Percentiles rank a stretch among this genome's conserved stretches.
These are phyloP conservation scores for Thalassiosira livingstoniorum DNA, from an alignment of 352 stramenopile species.

Conservation along the genomic window DNA sequence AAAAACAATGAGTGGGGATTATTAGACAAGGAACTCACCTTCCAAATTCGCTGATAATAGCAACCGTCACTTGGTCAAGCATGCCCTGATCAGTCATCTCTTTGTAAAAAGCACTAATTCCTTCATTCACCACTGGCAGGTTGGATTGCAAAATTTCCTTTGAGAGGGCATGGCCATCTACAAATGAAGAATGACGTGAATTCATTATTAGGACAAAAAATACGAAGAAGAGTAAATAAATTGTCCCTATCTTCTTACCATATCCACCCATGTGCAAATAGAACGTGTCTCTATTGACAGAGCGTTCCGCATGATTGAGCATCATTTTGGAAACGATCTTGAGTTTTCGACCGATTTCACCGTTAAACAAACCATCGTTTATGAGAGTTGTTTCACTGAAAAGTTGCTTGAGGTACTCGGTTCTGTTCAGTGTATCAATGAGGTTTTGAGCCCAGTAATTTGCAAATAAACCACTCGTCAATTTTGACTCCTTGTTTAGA, in stretches of 20 bases:
- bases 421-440: slow-evolving; percentile 40
- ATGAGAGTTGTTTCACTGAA: slow-evolving; percentile 9
- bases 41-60: slow-evolving; percentile 68
- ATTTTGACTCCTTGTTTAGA: slow-evolving; percentile 35
- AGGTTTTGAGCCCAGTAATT: slow-evolving; percentile 60
- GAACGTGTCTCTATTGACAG: slow-evolving; percentile 51
- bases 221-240: slow-evolving; percentile 4
- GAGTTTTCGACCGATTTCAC: slow-evolving; percentile 27
- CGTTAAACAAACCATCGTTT: slow-evolving; percentile 20
- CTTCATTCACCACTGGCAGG: slow-evolving; percentile 47
- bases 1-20: neutral
- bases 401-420: slow-evolving; percentile 35
- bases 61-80: slow-evolving; percentile 60
- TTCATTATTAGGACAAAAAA: neutral
- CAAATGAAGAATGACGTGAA: too few species aligned
- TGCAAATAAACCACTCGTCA: slow-evolving; percentile 46
- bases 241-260: too few species aligned
- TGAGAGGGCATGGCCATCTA: slow-evolving; percentile 35
- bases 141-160: slow-evolving; percentile 22
- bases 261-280: slow-evolving; percentile 17
- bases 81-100: slow-evolving; percentile 62
- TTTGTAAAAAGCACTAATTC: slow-evolving; percentile 53
- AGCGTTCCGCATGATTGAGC: slow-evolving; percentile 17
- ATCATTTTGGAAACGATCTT: slow-evolving; percentile 48
- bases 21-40: slow-evolving; percentile 16